These are phyloP conservation scores for Trifolium subterraneum DNA, from an alignment of 306 rosid species.

Conservation along the genomic window DNA sequence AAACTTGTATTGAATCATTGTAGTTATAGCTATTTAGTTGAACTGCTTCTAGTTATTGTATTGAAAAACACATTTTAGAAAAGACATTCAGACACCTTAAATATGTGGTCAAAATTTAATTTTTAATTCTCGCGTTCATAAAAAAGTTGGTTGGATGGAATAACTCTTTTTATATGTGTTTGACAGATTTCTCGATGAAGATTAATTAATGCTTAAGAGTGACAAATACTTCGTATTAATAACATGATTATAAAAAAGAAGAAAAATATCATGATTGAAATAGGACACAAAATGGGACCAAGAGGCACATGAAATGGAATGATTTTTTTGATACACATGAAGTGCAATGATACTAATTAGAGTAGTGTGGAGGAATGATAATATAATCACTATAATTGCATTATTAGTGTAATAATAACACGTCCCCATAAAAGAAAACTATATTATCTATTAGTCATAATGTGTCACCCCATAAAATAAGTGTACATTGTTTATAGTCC, in stretches of 20 bases:
- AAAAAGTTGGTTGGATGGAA: too few species aligned
- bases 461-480: neutral
- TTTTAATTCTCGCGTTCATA: too few species aligned
- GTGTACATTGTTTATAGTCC: neutral
- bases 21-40: slow-evolving; percentile 14
- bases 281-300: neutral
- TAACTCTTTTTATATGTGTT: too few species aligned
- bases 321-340: neutral
- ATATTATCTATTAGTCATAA: neutral
- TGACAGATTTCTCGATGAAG: too few species aligned
- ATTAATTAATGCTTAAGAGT: too few species aligned
- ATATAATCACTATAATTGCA: neutral
- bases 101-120: too few species aligned
- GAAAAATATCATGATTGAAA: too few species aligned
- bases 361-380: neutral
- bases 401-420: neutral
- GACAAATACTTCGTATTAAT: too few species aligned
- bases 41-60: neutral
- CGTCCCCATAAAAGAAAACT: neutral
- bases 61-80: neutral
- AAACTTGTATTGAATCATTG: slow-evolving; percentile 6
- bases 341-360: too few species aligned
- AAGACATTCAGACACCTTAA: too few species aligned
- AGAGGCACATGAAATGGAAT: neutral
- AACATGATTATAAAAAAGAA: too few species aligned